A percentile compares a stretch with the other conserved stretches of the same genome.
These are phyloP conservation scores for Euphrasia arctica DNA, from an alignment of 305 asterid genomes.

Conservation along the genomic window DNA sequence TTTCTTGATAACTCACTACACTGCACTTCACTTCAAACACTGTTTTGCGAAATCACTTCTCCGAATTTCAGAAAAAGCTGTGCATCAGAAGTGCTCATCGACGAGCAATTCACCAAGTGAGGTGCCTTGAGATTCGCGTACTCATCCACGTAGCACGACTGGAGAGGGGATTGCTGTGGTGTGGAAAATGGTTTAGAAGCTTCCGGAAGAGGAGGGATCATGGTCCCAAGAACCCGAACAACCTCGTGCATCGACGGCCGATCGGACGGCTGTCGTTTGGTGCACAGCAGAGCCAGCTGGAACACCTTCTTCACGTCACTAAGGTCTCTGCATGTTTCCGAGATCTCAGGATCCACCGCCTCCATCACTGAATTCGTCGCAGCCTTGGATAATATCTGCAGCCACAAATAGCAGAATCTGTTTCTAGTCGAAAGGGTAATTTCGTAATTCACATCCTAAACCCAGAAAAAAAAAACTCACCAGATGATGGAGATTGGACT, in stretches of 20 bases:
- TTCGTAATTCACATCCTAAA: too few relatives aligned
- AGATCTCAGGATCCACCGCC: conserved; percentile 70
- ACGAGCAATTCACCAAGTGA: conserved; percentile 78
- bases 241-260: conserved; percentile 96
- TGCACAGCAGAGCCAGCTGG: conserved; percentile 91
- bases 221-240: conserved; percentile 64
- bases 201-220: conserved; percentile 37
- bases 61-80: conserved; percentile 48
- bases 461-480: conserved; percentile 31
- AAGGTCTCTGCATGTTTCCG: conserved; percentile 74
- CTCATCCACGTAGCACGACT: conserved; percentile 75
- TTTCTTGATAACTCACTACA: conserved; percentile 5
- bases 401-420: too few relatives aligned
- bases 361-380: conserved; percentile 89
- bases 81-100: conserved; percentile 92
- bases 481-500: conserved; percentile 86
- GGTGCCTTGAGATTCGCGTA: conserved; percentile 86
- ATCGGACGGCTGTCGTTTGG: conserved; percentile 76
- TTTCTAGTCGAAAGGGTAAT: too few relatives aligned
- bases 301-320: conserved; percentile 88
- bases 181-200: conserved; percentile 24
- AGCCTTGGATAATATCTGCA: conserved; percentile 72
- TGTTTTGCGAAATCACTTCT: conserved; percentile 40
- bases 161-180: conserved; percentile 16
- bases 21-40: conserved; percentile 22